These are phyloP conservation scores for Trametes cingulata DNA, from an alignment of 768 basidiomycete genomes.

Conservation along the genomic window DNA sequence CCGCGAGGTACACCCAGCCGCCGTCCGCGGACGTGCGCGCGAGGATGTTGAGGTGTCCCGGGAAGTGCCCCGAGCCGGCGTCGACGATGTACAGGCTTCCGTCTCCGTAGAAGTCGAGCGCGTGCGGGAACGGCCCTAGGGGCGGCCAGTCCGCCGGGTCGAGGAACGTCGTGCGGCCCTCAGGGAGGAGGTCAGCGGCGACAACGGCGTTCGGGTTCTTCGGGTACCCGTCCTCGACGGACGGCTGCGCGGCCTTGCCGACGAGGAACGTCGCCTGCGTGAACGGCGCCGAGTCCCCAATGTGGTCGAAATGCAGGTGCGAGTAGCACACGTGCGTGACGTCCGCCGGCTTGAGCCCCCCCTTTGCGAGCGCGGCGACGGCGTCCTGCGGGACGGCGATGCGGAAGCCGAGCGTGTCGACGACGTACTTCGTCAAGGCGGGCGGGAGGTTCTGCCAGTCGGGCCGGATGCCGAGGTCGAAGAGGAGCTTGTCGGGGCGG, in stretches of 20 bases:
- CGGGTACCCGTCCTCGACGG: slow-evolving; percentile 46
- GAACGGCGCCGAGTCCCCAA: slow-evolving; percentile 50
- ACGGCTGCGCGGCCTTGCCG: slow-evolving; percentile 39
- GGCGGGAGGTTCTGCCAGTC: slow-evolving; percentile 32
- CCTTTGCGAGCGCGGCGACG: slow-evolving; percentile 50
- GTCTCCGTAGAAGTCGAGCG: slow-evolving; percentile 52
- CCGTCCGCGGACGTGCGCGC: slow-evolving; percentile 56
- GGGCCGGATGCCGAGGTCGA: slow-evolving; percentile 57
- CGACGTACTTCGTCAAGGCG: background rate
- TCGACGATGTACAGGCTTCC: slow-evolving; percentile 60
- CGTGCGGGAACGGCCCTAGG: slow-evolving; percentile 49
- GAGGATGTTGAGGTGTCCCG: slow-evolving; percentile 55
- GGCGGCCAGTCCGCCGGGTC: slow-evolving; percentile 35
- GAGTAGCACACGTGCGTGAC: slow-evolving; percentile 49
- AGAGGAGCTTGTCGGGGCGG: slow-evolving; percentile 36
- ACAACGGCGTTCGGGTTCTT: slow-evolving; percentile 36
- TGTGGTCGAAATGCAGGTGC: slow-evolving; percentile 56
- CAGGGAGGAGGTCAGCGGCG: slow-evolving; percentile 19
- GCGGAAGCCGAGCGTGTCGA: slow-evolving; percentile 9
- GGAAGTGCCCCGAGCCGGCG: slow-evolving; percentile 52
- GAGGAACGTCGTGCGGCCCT: slow-evolving; percentile 23
- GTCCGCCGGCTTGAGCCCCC: slow-evolving; percentile 44
- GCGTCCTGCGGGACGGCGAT: slow-evolving; percentile 31
- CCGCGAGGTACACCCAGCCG: slow-evolving; percentile 60
- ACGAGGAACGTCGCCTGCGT: slow-evolving; percentile 48